Evolutionary conservation across 202 grass and related monocot species (phyloP).

Genomic region (Dendrocalamus latiflorus): DNA sequence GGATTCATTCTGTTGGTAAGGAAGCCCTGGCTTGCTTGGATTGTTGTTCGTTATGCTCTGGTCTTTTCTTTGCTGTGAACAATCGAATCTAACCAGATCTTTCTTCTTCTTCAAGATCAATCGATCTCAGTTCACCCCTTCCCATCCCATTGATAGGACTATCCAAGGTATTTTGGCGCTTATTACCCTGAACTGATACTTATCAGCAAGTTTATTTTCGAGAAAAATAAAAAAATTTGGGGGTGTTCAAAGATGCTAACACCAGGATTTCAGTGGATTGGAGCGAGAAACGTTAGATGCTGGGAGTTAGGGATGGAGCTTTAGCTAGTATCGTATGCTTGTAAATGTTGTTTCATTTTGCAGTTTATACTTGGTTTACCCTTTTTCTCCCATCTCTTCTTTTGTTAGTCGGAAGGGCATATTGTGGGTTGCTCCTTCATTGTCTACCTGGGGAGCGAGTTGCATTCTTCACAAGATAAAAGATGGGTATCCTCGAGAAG

Average conservation of each 20-base stretch:
- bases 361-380: neutral
- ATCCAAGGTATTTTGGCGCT: neutral
- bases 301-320: neutral
- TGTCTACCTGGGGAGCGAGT: neutral
- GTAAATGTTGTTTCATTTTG: neutral
- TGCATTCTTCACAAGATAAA: constrained; percentile 14
- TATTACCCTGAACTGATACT: neutral
- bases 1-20: neutral
- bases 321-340: neutral
- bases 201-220: neutral
- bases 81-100: constrained; percentile 15
- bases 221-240: neutral
- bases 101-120: neutral
- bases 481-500: constrained; percentile 98
- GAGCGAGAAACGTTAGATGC: neutral
- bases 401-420: neutral
- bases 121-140: neutral
- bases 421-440: neutral
- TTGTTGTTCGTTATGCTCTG: neutral
- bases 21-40: constrained; percentile 2
- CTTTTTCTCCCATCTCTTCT: neutral
- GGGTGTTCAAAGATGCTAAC: neutral
- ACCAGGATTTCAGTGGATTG: neutral
- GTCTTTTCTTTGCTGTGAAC: neutral
- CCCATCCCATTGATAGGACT: neutral